Conservation (phyloP, 139 green algal genomes). For the Chlorella sp. region DNA sequence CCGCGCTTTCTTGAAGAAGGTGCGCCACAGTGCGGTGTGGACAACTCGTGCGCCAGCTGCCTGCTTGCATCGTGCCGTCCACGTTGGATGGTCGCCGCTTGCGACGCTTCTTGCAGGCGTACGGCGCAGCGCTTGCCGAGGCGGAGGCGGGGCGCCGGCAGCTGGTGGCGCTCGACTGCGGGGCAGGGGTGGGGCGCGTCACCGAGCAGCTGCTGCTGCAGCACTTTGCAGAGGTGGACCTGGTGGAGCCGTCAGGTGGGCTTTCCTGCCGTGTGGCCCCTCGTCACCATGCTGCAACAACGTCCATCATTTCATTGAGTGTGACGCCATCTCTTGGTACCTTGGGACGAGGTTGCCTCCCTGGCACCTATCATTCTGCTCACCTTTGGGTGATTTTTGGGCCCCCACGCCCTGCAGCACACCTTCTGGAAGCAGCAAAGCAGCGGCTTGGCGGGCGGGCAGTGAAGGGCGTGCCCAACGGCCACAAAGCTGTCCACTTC, state of each 20-base stretch:
- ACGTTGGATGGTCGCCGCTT: not conserved
- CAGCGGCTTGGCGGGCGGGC: constrained; percentile 4
- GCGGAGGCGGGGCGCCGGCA: constrained; percentile 49
- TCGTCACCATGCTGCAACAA: not conserved
- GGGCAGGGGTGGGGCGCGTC: constrained; percentile 92
- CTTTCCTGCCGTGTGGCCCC: not conserved
- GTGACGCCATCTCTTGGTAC: not conserved
- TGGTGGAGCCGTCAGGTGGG: constrained; percentile 79
- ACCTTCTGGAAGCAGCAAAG: constrained; percentile 69
- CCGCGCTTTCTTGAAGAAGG: constrained; percentile 71
- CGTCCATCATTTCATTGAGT: not conserved
- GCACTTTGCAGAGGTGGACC: constrained; percentile 88
- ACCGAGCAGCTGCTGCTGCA: constrained; percentile 87
- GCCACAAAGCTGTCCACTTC: constrained; percentile 50
- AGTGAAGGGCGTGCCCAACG: constrained; percentile 8
- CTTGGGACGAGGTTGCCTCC: too few relatives aligned
- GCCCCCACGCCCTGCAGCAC: constrained; percentile 23
- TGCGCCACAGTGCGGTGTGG: constrained; percentile 21
- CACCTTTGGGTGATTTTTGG: too few relatives aligned
- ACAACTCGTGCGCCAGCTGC: not conserved
- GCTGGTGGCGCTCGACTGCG: constrained; percentile 82
- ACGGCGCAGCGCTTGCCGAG: constrained; percentile 55
- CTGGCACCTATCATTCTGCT: not conserved
- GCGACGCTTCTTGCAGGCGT: constrained; percentile 38
- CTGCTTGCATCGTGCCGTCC: not conserved